A percentile compares a stretch with the other conserved stretches of the same genome.
phyloP scores from a whole-genome alignment of 805 yeast genomes.

The Diddensiella transvaalensis region DNA sequence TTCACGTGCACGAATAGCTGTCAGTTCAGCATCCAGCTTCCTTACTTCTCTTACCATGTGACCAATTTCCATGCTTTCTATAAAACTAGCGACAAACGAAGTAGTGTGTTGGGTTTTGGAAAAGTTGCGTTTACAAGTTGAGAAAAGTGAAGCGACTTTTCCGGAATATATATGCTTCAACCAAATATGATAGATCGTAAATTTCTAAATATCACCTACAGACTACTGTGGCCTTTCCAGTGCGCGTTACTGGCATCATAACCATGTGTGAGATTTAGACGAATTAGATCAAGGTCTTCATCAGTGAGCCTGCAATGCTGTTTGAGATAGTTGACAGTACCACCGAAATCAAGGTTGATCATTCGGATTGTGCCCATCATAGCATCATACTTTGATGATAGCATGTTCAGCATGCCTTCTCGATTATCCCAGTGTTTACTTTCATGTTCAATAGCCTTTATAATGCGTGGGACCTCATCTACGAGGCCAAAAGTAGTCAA shows the following conservation, averaged over 20 bases:
- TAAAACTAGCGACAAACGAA: too few relatives aligned
- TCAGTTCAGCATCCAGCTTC: not conserved
- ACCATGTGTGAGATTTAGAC: slow-evolving; percentile 29
- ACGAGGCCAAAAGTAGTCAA: slow-evolving; percentile 57
- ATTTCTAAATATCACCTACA: not conserved
- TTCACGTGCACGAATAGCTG: not conserved
- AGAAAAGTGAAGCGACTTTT: too few relatives aligned
- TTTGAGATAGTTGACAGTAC: slow-evolving; percentile 47
- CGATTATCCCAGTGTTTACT: slow-evolving; percentile 29
- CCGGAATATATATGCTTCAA: too few relatives aligned
- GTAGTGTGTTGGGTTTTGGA: too few relatives aligned
- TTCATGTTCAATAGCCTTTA: slow-evolving; percentile 18
- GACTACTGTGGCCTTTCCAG: not conserved
- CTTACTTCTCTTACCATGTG: not conserved
- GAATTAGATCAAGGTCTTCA: slow-evolving; percentile 42
- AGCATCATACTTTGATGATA: slow-evolving; percentile 64
- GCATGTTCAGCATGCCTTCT: slow-evolving; percentile 56
- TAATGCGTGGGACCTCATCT: slow-evolving; percentile 20
- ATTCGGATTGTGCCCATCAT: slow-evolving; percentile 59
- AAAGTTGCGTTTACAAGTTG: too few relatives aligned
- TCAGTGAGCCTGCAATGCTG: slow-evolving; percentile 42
- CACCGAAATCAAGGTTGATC: slow-evolving; percentile 51
- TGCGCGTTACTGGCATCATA: not conserved
- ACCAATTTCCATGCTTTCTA: not conserved
- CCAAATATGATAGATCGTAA: not conserved